A percentile compares a stretch with the other conserved stretches of the same genome.
phyloP scores from a whole-genome alignment of 1,284 basidiomycete genomes.

The Apiotrichum sp. region DNA sequence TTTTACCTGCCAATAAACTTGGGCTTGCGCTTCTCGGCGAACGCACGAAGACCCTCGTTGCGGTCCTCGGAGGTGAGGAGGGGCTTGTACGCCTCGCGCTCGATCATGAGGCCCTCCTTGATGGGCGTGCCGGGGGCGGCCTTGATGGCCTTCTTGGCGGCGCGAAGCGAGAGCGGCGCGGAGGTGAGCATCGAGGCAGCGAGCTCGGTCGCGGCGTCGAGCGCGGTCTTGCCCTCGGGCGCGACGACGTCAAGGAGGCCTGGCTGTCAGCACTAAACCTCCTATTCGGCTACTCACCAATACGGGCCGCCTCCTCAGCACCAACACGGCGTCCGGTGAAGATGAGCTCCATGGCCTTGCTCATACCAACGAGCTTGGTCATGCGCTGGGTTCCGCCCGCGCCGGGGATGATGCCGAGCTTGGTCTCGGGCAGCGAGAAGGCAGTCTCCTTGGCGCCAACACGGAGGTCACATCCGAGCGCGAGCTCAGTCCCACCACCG shows the following conservation, averaged over 20 bases:
- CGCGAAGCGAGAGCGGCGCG: slow-evolving; percentile 78
- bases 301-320: slow-evolving; percentile 63
- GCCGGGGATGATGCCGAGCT: slow-evolving; percentile 87
- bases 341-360: slow-evolving; percentile 81
- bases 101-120: slow-evolving; percentile 79
- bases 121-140: slow-evolving; percentile 68
- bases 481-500: slow-evolving; percentile 82
- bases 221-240: slow-evolving; percentile 31
- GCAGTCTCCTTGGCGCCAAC: slow-evolving; percentile 64
- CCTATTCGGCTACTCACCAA: slow-evolving; percentile 53
- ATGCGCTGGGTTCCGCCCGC: slow-evolving; percentile 89
- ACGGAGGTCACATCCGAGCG: slow-evolving; percentile 79
- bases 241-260: slow-evolving; percentile 55
- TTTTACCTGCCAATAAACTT: slow-evolving; percentile 62
- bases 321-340: slow-evolving; percentile 66
- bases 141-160: slow-evolving; percentile 83
- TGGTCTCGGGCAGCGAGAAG: slow-evolving; percentile 72
- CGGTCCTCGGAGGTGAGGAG: slow-evolving; percentile 75
- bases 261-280: background rate
- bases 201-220: slow-evolving; percentile 27
- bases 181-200: slow-evolving; percentile 36
- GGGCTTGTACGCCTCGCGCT: slow-evolving; percentile 76
- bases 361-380: slow-evolving; percentile 69
- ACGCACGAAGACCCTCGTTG: slow-evolving; percentile 77
- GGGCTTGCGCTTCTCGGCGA: slow-evolving; percentile 79